Evolutionary conservation across 2,329 filamentous ascomycete genomes (phyloP), one percentile per base, ranked within the genome.

Genomic region (Penicillium sp.): DNA sequence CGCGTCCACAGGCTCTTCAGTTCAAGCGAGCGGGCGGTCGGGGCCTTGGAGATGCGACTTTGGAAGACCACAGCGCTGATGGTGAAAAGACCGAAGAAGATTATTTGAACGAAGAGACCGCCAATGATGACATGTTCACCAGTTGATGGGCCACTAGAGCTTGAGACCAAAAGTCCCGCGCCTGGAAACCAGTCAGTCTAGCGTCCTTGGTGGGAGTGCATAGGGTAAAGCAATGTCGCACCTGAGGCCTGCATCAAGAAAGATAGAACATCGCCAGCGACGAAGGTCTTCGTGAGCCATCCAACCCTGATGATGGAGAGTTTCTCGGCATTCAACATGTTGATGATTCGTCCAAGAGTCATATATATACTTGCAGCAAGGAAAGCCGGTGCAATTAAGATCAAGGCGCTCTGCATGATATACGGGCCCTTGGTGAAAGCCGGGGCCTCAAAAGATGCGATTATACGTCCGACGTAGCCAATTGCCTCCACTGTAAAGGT

Each of bases 401-500:
- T 63, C 13, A 72, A 64, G 6, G 66, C 59, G 40, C 64, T 69
- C 54, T 72, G 70, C 51, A 70, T 70, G 36, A 70, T 57, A 49
- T 71, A 73, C 0, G 70, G 65, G 2, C 66, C 67, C 44, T 60
- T 61, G 7, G 68, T 70, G 53, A 55, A 72, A 41, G 69, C 27
- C 10, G 70, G 68, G 3, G 66, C 43, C 55, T 82, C 69, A 0
- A 62, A 54, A 0, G 75, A 71, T 0, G 79, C 80, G 22, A 82
- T 63, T 4, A 79, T 71, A 54, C 84, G 80, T 13, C 79, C 81
- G 40, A 82, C 67, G 64, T 85, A 85, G 16, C 83, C 84, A 19
- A 85, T 72, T 0, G 73, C 69, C 64, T 85, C 81, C 67, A 84
- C 81, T 83, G 37, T 22, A 2, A 46, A 44, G 27, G 11, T 27